phyloP scores from a whole-genome alignment of 108 stramenopile species.

The Aurantiochytrium sp. region DNA sequence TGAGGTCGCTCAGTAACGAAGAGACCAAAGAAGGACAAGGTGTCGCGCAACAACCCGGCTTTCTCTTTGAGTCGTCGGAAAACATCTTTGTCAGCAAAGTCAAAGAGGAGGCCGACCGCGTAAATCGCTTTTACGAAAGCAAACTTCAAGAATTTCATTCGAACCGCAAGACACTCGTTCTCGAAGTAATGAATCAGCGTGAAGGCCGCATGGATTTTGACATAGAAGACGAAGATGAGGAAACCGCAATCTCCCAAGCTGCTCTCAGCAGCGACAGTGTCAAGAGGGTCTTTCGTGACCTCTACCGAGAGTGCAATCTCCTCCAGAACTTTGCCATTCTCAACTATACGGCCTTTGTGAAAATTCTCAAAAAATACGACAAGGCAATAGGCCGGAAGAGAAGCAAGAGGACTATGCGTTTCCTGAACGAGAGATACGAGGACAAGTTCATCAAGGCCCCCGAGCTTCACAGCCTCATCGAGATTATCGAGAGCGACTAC shows the following conservation, averaged over 20 bases:
- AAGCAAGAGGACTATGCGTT: conserved; percentile 63
- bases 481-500: background rate
- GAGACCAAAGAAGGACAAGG: no score
- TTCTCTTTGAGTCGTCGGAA: background rate
- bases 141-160: background rate
- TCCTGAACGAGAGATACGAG: conserved; percentile 27
- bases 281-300: background rate
- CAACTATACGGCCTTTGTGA: conserved; percentile 87
- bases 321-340: conserved; percentile 93
- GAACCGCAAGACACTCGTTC: background rate
- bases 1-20: no score
- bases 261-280: background rate
- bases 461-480: background rate
- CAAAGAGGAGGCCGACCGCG: background rate
- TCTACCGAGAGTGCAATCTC: conserved; percentile 82
- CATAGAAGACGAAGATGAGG: background rate
- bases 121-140: no score
- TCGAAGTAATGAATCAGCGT: background rate
- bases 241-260: background rate
- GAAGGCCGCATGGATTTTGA: background rate
- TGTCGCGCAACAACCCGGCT: no score
- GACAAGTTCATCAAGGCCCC: background rate
- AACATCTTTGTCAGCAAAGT: background rate
- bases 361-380: conserved; percentile 97
- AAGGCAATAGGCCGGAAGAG: conserved; percentile 76